Conservation (phyloP, 2,329 filamentous ascomycete species). For the Fusarium aywerte region DNA sequence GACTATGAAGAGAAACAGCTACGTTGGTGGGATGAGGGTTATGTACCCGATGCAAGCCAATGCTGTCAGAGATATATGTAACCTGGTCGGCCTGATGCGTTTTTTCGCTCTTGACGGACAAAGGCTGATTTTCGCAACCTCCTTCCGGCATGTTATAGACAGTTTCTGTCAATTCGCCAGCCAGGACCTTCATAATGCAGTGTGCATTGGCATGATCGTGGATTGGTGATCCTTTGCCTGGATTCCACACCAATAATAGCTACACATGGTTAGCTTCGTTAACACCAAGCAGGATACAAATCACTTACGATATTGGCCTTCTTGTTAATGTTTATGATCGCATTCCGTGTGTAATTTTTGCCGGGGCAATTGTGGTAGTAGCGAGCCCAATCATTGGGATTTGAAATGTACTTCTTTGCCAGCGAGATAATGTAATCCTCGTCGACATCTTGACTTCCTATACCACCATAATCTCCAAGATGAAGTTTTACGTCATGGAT, state of each 20-base stretch:
- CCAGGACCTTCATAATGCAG: constrained; percentile 16
- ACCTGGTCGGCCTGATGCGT: constrained; percentile 11
- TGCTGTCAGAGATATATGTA: constrained; percentile 16
- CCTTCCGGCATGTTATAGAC: constrained; percentile 1
- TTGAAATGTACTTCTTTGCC: constrained; percentile 3
- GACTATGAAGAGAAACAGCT: constrained; percentile 13
- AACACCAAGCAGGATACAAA: too few relatives aligned
- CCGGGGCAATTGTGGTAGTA: constrained; percentile 19
- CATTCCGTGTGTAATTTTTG: constrained; percentile 14
- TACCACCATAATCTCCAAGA: neutral
- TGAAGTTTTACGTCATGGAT: neutral
- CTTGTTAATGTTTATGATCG: constrained; percentile 8
- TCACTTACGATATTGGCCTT: constrained; percentile 12
- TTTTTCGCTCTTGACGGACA: constrained; percentile 1
- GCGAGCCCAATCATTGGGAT: constrained; percentile 13
- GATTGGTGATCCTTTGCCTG: constrained; percentile 15
- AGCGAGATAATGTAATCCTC: constrained; percentile 12
- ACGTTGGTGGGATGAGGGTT: constrained; percentile 20
- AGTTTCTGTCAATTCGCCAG: constrained; percentile 13
- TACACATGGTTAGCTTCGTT: neutral
- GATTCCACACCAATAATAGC: constrained; percentile 17
- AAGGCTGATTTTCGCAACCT: neutral
- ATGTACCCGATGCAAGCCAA: constrained; percentile 15
- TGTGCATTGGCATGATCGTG: constrained; percentile 22
- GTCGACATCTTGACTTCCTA: constrained; percentile 12